Conservation (phyloP, 768 basidiomycete species). For the Podaxis sp. region DNA sequence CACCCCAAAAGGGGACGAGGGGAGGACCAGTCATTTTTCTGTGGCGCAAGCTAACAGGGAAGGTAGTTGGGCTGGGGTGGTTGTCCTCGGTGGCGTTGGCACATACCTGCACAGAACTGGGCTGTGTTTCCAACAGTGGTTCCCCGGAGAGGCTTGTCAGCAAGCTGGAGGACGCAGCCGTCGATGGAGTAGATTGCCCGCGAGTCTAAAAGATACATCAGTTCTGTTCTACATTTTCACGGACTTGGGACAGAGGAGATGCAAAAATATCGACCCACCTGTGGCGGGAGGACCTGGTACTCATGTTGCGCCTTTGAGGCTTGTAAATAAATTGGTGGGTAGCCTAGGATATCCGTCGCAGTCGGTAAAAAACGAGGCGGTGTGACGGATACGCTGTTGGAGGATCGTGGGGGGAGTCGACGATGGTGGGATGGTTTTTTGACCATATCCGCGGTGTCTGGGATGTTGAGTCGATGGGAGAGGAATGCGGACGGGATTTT, state of each 20-base stretch:
- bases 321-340: not conserved
- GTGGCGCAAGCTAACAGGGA: not conserved
- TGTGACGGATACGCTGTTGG: not conserved
- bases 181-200: not conserved
- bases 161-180: not conserved
- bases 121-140: not conserved
- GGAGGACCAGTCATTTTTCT: not conserved
- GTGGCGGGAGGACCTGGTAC: not conserved
- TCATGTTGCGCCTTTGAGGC: not conserved
- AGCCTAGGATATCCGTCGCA: not conserved
- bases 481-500: not conserved
- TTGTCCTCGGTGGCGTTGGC: not conserved
- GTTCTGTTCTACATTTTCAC: not conserved
- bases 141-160: not conserved
- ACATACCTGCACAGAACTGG: not conserved
- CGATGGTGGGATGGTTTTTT: not conserved
- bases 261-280: not conserved
- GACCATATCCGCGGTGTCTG: not conserved
- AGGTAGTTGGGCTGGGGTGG: not conserved
- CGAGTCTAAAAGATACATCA: not conserved
- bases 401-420: not conserved
- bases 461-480: not conserved
- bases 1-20: not conserved
- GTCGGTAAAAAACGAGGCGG: not conserved
- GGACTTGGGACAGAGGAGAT: not conserved